Evolutionary conservation across 2,329 filamentous ascomycete species (phyloP).

Genomic region (Pseudocercospora vitis): DNA sequence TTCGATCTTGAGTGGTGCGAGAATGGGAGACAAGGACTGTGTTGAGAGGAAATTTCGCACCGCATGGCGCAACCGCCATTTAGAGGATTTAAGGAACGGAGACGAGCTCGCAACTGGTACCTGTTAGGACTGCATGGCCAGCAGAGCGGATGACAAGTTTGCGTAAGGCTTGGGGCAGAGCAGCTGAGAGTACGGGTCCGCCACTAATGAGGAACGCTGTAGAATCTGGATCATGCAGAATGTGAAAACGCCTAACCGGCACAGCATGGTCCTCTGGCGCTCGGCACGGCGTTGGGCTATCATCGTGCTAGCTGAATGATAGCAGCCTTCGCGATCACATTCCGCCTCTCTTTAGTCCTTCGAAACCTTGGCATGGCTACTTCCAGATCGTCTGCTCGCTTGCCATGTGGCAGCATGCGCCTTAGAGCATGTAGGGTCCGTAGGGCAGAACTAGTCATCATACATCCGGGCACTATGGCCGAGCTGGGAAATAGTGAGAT

Average conservation of each 20-base stretch:
- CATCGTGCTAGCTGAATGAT: too few species aligned
- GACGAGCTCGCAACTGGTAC: neutral
- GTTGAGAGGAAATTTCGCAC: too few species aligned
- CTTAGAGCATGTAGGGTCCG: neutral
- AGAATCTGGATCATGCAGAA: too few species aligned
- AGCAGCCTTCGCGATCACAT: too few species aligned
- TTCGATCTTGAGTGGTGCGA: too few species aligned
- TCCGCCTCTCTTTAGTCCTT: too few species aligned
- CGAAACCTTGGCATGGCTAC: neutral
- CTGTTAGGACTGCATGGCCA: neutral
- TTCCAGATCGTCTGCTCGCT: neutral
- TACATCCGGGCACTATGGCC: neutral
- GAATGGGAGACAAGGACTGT: too few species aligned
- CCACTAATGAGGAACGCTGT: too few species aligned
- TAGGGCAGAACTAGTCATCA: neutral
- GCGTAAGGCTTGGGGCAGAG: neutral
- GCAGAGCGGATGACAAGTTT: neutral
- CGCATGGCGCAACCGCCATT: neutral
- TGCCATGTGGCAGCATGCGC: conserved; percentile 1
- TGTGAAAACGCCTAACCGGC: too few species aligned
- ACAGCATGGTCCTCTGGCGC: too few species aligned
- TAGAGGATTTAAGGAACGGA: neutral
- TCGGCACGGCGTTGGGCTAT: too few species aligned
- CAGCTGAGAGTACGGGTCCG: neutral
- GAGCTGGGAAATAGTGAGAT: neutral